Percentiles rank a stretch among this genome's conserved stretches.
Evolutionary conservation across 441 rosid species (phyloP).

Genomic region (Populus hybrid): DNA sequence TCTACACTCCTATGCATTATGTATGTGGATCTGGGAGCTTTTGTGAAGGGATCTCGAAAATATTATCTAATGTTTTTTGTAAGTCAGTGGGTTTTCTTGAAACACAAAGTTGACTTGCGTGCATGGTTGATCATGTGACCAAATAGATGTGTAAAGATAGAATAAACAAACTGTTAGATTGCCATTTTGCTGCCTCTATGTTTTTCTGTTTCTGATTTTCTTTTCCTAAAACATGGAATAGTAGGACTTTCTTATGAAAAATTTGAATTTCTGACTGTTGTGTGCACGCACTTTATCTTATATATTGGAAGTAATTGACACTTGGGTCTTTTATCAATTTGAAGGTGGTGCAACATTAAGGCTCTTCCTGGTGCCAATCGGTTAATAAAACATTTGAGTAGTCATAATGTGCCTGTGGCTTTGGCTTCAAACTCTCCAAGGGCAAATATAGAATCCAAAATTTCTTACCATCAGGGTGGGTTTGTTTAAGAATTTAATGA

Average conservation of each 20-base stretch:
- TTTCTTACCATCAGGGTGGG: conserved; percentile 57
- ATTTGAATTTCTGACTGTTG: not conserved
- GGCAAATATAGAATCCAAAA: conserved; percentile 61
- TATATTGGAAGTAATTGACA: not conserved
- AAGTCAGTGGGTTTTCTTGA: not conserved
- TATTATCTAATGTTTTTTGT: not conserved
- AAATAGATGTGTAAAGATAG: not conserved
- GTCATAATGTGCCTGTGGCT: conserved; percentile 66
- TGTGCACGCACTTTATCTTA: not conserved
- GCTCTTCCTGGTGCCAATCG: conserved; percentile 81
- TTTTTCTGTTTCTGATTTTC: not conserved
- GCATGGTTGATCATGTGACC: not conserved
- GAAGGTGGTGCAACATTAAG: conserved; percentile 63
- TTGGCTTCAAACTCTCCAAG: conserved; percentile 83
- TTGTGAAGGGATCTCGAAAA: not conserved
- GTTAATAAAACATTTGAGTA: conserved; percentile 61
- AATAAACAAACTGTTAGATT: not conserved
- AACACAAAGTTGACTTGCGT: not conserved
- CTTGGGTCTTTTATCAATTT: conserved; percentile 6
- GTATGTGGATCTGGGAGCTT: not conserved
- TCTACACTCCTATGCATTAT: not conserved
- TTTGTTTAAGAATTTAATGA: conserved; percentile 5
- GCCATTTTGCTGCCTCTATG: not conserved
- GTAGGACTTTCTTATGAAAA: not conserved
- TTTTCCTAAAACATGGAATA: not conserved